Evolutionary conservation across 352 stramenopile genomes (phyloP).

Genomic region (Pythium rhizo-oryzae): DNA sequence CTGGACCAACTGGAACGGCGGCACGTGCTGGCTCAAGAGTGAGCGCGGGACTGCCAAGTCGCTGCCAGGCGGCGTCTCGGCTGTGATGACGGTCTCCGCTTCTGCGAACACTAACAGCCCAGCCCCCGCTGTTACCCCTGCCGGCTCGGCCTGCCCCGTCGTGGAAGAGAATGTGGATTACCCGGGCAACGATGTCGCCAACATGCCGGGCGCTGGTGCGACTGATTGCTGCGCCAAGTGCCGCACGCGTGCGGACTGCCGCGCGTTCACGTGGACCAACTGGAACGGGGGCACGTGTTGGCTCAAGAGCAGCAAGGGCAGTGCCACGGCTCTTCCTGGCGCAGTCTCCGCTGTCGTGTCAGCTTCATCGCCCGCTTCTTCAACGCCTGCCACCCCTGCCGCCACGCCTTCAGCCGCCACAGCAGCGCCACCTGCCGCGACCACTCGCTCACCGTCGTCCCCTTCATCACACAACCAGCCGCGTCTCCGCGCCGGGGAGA

Average conservation of each 20-base stretch:
- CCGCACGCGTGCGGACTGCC: not conserved
- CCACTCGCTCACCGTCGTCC: too few relatives aligned
- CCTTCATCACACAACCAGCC: not conserved
- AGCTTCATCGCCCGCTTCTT: not conserved
- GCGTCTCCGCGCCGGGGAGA: slow-evolving; percentile 1
- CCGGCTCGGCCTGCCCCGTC: too few relatives aligned
- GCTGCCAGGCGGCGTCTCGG: not conserved
- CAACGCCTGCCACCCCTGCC: too few relatives aligned
- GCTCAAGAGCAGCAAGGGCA: slow-evolving; percentile 17
- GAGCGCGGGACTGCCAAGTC: not conserved
- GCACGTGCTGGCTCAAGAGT: slow-evolving; percentile 23
- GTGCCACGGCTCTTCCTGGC: not conserved
- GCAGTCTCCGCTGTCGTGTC: not conserved
- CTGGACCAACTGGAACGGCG: slow-evolving; percentile 48
- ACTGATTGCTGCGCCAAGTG: slow-evolving; percentile 6
- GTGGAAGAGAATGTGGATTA: too few relatives aligned
- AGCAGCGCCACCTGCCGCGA: too few relatives aligned
- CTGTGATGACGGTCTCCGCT: too few relatives aligned
- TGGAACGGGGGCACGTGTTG: slow-evolving; percentile 55
- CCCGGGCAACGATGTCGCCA: slow-evolving; percentile 28
- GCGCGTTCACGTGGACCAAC: slow-evolving; percentile 40
- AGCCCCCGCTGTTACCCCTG: too few relatives aligned
- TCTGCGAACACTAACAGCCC: too few relatives aligned
- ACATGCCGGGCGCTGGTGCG: not conserved
- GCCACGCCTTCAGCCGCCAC: too few relatives aligned